phyloP scores from a whole-genome alignment of 148 eudicot species.

The Polygonum aviculare region DNA sequence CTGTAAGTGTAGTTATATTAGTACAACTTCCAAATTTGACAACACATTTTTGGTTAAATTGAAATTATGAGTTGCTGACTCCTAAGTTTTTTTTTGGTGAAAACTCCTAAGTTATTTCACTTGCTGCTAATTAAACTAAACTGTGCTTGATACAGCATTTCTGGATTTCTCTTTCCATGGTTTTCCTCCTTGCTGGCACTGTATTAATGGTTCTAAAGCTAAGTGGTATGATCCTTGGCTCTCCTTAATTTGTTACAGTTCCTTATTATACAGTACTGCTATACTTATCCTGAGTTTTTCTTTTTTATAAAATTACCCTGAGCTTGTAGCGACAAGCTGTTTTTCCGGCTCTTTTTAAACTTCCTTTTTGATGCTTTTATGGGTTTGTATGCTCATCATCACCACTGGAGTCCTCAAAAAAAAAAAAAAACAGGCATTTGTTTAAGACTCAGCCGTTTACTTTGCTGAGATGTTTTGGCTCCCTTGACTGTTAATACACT shows the following conservation, averaged over 20 bases:
- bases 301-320: not conserved
- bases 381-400: not conserved
- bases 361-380: not conserved
- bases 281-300: not conserved
- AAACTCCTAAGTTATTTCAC: not conserved
- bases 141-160: conserved; percentile 43
- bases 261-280: not conserved
- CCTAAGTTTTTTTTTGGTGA: too few species aligned
- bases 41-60: not conserved
- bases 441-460: not conserved
- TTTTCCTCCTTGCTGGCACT: conserved; percentile 66
- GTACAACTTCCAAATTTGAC: not conserved
- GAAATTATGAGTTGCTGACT: not conserved
- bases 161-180: conserved; percentile 81
- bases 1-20: conserved; percentile 41
- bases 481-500: not conserved
- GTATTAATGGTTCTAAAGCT: conserved; percentile 61
- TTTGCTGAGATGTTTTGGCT: not conserved
- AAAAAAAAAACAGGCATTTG: too few species aligned
- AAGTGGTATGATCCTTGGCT: conserved; percentile 30
- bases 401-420: too few species aligned
- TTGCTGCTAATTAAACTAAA: not conserved
- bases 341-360: not conserved
- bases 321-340: not conserved
- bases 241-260: not conserved